These are phyloP conservation scores for Wickerhamomyces chaumierensis DNA, from an alignment of 805 yeast genomes.

Conservation along the genomic window DNA sequence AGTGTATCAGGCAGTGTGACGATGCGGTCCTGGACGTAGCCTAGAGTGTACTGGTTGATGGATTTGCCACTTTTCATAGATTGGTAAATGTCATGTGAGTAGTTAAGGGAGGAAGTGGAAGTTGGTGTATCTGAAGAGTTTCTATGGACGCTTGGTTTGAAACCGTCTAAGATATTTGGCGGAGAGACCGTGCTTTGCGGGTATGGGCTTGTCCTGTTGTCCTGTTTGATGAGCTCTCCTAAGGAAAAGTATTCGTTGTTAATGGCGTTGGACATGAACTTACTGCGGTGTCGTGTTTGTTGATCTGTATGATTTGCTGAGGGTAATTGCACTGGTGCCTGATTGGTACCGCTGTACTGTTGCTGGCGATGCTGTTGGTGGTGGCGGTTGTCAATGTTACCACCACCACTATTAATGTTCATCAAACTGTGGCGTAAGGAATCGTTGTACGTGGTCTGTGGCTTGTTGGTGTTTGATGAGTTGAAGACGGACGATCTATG, in stretches of 20 bases:
- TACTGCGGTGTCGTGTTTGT: conserved; percentile 18
- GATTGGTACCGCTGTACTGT: neutral
- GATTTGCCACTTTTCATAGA: conserved; percentile 36
- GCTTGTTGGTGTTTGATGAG: neutral
- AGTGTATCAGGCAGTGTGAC: conserved; percentile 52
- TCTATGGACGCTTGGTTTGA: neutral
- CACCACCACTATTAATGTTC: no score
- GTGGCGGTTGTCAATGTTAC: neutral
- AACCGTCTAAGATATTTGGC: conserved; percentile 1
- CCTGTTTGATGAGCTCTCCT: conserved; percentile 46
- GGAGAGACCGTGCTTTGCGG: conserved; percentile 8
- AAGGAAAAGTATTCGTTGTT: conserved; percentile 62
- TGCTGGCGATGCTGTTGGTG: neutral
- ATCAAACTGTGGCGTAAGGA: neutral
- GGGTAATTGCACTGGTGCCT: conserved; percentile 1
- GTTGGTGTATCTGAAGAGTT: conserved; percentile 10
- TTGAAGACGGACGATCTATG: neutral
- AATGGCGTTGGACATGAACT: conserved; percentile 60
- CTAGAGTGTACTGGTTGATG: conserved; percentile 61
- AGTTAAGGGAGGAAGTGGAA: conserved; percentile 3
- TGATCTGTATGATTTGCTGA: conserved; percentile 7
- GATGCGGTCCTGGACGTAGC: conserved; percentile 29
- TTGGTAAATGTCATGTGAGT: conserved; percentile 16
- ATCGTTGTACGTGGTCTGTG: neutral
- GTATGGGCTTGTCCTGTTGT: conserved; percentile 4